Conservation (phyloP, 2,329 filamentous ascomycete species). For the Metarhizium rileyi region DNA sequence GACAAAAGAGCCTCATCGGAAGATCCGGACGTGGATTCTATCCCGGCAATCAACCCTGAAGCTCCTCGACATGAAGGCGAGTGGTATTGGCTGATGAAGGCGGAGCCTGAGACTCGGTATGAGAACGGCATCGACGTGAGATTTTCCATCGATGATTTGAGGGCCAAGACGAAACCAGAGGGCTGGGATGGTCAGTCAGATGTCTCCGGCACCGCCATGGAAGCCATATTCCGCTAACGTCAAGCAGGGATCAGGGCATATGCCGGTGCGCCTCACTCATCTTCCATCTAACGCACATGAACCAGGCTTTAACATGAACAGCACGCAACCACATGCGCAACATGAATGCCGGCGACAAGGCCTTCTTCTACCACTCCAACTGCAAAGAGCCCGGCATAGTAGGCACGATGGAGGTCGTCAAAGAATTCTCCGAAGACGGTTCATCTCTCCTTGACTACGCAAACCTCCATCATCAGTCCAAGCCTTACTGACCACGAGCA, state of each 20-base stretch:
- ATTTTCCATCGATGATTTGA: slow-evolving; percentile 90
- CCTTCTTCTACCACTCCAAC: slow-evolving; percentile 96
- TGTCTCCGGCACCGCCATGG: not conserved
- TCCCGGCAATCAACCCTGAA: slow-evolving; percentile 29
- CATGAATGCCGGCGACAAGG: slow-evolving; percentile 86
- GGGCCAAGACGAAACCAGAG: slow-evolving; percentile 63
- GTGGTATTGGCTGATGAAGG: slow-evolving; percentile 74
- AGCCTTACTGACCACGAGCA: not conserved
- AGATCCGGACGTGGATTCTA: slow-evolving; percentile 21
- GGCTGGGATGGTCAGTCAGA: slow-evolving; percentile 80
- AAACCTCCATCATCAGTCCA: not conserved
- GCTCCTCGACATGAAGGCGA: slow-evolving; percentile 29
- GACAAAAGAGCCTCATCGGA: slow-evolving; percentile 13
- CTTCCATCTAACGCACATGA: not conserved
- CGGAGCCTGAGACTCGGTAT: slow-evolving; percentile 76
- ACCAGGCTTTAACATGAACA: slow-evolving; percentile 2
- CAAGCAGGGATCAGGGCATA: slow-evolving; percentile 38
- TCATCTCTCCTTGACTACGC: slow-evolving; percentile 19
- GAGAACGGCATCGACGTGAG: slow-evolving; percentile 83
- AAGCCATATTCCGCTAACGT: not conserved
- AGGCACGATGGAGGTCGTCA: slow-evolving; percentile 80
- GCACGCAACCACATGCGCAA: slow-evolving; percentile 83
- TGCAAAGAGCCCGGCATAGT: slow-evolving; percentile 83
- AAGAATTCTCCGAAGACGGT: slow-evolving; percentile 74
- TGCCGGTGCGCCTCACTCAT: slow-evolving; percentile 24